Evolutionary conservation across 2,329 filamentous ascomycete species (phyloP).

Genomic region (Curvularia lunata): DNA sequence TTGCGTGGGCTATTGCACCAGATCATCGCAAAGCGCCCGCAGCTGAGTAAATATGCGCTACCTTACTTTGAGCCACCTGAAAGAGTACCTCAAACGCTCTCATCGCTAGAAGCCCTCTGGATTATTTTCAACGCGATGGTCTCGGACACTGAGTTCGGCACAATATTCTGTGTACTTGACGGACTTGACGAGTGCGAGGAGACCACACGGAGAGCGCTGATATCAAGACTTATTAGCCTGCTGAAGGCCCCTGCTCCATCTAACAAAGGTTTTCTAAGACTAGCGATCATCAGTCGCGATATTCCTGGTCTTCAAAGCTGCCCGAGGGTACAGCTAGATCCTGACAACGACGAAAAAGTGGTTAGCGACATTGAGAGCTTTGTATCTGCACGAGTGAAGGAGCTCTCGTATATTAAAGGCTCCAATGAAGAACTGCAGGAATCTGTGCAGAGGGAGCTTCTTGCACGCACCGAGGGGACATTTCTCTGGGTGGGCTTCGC

Average conservation of each 20-base stretch:
- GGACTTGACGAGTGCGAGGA: constrained; percentile 21
- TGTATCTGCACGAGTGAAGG: constrained; percentile 28
- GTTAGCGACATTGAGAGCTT: constrained; percentile 34
- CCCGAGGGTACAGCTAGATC: constrained; percentile 33
- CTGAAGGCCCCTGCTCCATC: neutral
- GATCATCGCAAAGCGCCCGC: constrained; percentile 21
- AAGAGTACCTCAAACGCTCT: constrained; percentile 13
- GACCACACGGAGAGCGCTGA: neutral
- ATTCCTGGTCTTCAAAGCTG: constrained; percentile 1
- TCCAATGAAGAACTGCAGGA: constrained; percentile 13
- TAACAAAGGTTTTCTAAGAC: neutral
- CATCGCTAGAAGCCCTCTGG: constrained; percentile 29
- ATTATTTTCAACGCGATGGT: constrained; percentile 26
- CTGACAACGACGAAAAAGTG: constrained; percentile 27
- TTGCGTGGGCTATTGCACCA: neutral
- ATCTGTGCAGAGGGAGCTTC: constrained; percentile 20
- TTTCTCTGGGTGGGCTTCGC: constrained; percentile 46
- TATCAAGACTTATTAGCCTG: neutral
- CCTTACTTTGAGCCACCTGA: constrained; percentile 18
- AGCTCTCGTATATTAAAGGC: constrained; percentile 21
- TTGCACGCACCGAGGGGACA: constrained; percentile 36
- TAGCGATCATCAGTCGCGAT: constrained; percentile 1
- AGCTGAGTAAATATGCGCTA: constrained; percentile 23
- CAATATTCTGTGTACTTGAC: constrained; percentile 36
- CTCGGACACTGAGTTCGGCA: constrained; percentile 14